Conservation (phyloP, 345 rosid genomes). For the Anastatica hierochuntica region DNA sequence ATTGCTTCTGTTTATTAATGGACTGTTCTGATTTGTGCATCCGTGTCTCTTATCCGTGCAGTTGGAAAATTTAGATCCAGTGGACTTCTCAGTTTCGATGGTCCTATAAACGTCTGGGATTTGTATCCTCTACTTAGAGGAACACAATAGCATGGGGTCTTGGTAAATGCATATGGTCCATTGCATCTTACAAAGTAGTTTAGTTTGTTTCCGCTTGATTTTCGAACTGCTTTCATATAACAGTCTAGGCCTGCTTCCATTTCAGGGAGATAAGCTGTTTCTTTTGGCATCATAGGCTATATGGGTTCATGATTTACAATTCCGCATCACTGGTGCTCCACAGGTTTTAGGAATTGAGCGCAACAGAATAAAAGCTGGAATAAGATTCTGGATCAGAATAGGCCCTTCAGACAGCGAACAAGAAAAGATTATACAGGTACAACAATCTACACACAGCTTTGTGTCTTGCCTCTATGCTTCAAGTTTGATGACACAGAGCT, state of each 20-base stretch:
- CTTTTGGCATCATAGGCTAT: neutral
- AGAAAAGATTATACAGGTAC: constrained; percentile 2
- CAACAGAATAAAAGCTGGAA: neutral
- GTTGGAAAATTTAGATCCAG: constrained; percentile 2
- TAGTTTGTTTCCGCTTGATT: neutral
- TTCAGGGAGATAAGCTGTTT: neutral
- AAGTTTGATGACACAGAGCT: neutral
- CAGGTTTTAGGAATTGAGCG: neutral
- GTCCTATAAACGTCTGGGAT: neutral
- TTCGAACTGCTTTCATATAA: neutral
- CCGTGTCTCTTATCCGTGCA: neutral
- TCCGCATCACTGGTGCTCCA: neutral
- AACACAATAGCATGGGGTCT: neutral
- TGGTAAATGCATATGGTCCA: constrained; percentile 7
- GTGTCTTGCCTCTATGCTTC: neutral
- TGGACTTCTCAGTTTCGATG: neutral
- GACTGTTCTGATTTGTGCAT: neutral
- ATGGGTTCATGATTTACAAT: neutral
- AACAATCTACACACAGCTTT: neutral
- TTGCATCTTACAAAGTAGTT: neutral
- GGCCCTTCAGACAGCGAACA: neutral
- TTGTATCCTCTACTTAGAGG: neutral
- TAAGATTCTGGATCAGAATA: neutral
- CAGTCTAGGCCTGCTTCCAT: neutral
- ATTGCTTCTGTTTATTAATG: neutral